Conservation (phyloP, 2,329 filamentous ascomycete genomes). For the Epichloe amarillans region DNA sequence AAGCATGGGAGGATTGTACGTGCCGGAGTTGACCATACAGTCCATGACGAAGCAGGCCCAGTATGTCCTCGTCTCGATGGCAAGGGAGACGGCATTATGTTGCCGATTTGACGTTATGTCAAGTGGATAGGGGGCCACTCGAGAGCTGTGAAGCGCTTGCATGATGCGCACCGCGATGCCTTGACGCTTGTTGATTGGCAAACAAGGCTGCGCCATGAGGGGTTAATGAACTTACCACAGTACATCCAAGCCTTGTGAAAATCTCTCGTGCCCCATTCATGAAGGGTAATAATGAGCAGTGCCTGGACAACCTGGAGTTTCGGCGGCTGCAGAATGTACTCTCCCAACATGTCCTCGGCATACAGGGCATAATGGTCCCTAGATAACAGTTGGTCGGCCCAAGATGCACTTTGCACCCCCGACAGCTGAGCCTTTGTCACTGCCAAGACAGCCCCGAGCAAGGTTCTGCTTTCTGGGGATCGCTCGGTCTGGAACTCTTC, state of each 20-base stretch:
- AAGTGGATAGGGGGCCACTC: slow-evolving; percentile 15
- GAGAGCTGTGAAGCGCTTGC: slow-evolving; percentile 20
- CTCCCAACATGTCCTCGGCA: slow-evolving; percentile 13
- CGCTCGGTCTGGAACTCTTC: slow-evolving; percentile 10
- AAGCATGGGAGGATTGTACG: slow-evolving; percentile 24
- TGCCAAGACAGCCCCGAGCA: slow-evolving; percentile 17
- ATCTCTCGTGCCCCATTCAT: slow-evolving; percentile 29
- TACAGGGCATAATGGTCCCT: slow-evolving; percentile 21
- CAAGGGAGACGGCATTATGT: slow-evolving; percentile 12
- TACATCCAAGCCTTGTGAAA: slow-evolving; percentile 31
- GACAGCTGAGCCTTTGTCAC: slow-evolving; percentile 20
- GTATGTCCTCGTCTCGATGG: slow-evolving; percentile 26
- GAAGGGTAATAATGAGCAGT: slow-evolving; percentile 24
- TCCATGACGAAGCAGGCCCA: slow-evolving; percentile 34
- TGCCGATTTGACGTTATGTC: slow-evolving; percentile 12
- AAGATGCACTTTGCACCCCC: slow-evolving; percentile 15
- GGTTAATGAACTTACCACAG: slow-evolving; percentile 13
- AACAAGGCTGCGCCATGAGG: not conserved
- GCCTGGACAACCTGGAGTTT: slow-evolving; percentile 24
- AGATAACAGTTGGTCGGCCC: slow-evolving; percentile 16
- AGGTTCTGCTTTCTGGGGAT: slow-evolving; percentile 14
- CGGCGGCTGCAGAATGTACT: slow-evolving; percentile 15
- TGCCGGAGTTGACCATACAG: slow-evolving; percentile 29
- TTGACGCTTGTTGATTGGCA: not conserved
- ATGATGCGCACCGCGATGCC: slow-evolving; percentile 27